Evolutionary conservation across 2,329 filamentous ascomycete genomes (phyloP), one percentile per base, ranked within the genome.

Genomic region (Cadophora malorum): DNA sequence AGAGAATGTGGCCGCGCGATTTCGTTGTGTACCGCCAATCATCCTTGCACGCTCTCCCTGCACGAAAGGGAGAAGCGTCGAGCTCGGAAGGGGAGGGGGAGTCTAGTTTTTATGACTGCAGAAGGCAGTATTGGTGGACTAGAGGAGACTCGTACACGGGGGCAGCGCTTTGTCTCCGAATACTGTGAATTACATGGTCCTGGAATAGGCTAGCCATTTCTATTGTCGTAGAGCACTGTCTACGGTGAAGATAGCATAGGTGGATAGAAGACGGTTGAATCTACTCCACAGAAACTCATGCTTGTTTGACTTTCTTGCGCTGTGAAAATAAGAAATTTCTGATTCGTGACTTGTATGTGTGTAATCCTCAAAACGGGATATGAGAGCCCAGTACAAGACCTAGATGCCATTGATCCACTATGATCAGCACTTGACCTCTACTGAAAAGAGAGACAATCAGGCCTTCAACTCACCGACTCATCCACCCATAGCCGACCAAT

Each of bases 11-110:
- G 31, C 63, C 64, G 67, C 67, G 69, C 62, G 71, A 72, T 72
- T 72, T 75, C 70, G 69, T 74, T 70, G 69, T 71, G 64, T 72
- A 61, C 70, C 64, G 60, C 23, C 50, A 66, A 69, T 28, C 64
- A 64, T 47, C 63, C 69, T 67, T 69, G 68, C 66, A 64, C 72
- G 68, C 56, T 67, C 67, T 65, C 66, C 60, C 60, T 52, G 35
- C 45, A 64, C 61, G 35, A 53, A 64, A 41, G 59, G 33, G 50
- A 55, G 31, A 38, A 56, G 50, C 52, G 63, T 56, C 63, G 6
- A 58, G 63, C 63, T 56, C 23, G 68, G 65, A 64, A 60, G 66
- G 64, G 58, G 59, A 56, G 67, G 71, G 69, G 64, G 52, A 49
- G 70, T 59, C n/a, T 38, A 38, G 21, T 41, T 53, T 53, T 31